Evolutionary conservation across 2,329 filamentous ascomycete genomes (phyloP), one percentile per base, ranked within the genome.

Genomic region (Fusarium setosum): DNA sequence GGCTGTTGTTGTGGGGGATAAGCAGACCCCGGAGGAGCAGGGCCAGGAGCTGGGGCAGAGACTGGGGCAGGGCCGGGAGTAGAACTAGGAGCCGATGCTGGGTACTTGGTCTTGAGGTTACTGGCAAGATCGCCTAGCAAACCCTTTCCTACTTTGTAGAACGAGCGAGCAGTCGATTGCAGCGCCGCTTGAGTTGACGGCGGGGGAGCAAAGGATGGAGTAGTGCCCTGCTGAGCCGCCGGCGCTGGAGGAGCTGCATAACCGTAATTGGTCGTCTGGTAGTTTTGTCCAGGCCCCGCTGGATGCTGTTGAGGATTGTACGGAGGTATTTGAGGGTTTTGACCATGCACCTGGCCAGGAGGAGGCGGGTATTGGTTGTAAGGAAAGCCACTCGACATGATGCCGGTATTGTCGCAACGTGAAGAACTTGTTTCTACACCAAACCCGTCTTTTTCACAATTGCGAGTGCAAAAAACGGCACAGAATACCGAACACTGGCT

Each of bases 91-190:
- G 44, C 6, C 13, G 44, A 23, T 6, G 17, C 13, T 3, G 63
- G 63, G 20, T 65, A 65, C 21, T 67, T 66, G 5, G 50, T 52
- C 29, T 67, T 66, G 35, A 66, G 67, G 45, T 63, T 66, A 15
- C 49, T 67, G 1, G 63, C 63, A 0, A 67, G 50, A 12, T 60
- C 63, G 6, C 63, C 63, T 0, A 66, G 11, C 1, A 66, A 35
- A 0, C 63, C 63, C 4, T 66, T 66, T n/a, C 63, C 59, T 0
- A 56, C 44, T 4, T 66, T 66, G 23, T 37, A 54, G 4, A 68
- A 23, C 1, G 62, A 69, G 11, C 63, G 54, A 0, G 63, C 68
- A 2, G 42, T 68, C 15, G 44, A 54, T 6, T 56, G 51, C 0
- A 61, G 31, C 7, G 49, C 53, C 3, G 45, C 47, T 7, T 48